Evolutionary conservation across 108 stramenopile species (phyloP), one percentile per base, ranked within the genome.

Genomic region (Cafeteria roenbergensis): DNA sequence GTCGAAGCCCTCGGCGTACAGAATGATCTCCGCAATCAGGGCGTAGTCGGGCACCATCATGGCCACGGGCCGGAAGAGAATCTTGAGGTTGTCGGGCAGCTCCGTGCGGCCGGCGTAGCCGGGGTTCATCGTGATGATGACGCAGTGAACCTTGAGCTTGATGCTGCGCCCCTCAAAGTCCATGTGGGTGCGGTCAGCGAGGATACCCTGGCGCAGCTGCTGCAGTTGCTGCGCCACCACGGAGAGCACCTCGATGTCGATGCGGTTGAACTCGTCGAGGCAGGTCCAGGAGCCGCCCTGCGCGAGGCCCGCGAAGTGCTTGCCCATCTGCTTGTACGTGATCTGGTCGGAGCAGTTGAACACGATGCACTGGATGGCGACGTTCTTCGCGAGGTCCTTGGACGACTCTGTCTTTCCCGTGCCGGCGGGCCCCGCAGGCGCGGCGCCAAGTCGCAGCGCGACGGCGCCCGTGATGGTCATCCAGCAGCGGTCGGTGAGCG

Each of bases 11-110:
- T 83, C 82, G 36, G 82, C 82, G 56, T 81, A 83, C 29, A 81
- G 75, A 78, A 81, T 81, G 66, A 81, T 83, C 73, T 83, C 82
- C 27, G 80, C 80, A 64, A 81, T 81, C 21, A 83, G 67, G 21
- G 80, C 80, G 59, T 83, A 81, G 71, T 83, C 80, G 35, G 82
- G 82, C n/a, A 83, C 82, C 82, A 83, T 83, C 82, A 83, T 83
- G 3, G 74, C 67, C 29, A 83, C 82, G 26, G 82, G 82, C 36
- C 80, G 74, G 57, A 78, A 75, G 59, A 65, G 71, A n/a, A 80
- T 75, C 56, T 73, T 69, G 24, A 83, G 66, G 66, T 83, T 83
- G 59, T 83, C 82, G 17, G 82, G 82, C 20, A 83, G 78, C 56
- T 83, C 82, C 9, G 82, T 83, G 20, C 82, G 78, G 29, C 82